These are phyloP conservation scores for Nemania abortiva DNA, from an alignment of 2,329 filamentous ascomycete species.

Conservation along the genomic window DNA sequence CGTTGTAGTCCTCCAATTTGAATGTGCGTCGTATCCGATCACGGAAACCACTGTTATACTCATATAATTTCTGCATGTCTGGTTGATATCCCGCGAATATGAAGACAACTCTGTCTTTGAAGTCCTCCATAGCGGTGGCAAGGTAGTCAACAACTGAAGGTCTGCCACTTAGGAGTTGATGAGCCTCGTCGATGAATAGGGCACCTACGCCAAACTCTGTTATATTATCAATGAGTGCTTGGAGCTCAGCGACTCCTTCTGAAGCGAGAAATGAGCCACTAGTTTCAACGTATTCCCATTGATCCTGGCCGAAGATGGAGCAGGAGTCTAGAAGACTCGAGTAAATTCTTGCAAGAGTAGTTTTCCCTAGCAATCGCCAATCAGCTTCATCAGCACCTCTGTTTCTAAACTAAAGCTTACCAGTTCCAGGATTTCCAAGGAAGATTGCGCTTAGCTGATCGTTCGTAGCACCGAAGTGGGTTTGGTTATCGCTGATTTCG, in stretches of 20 bases:
- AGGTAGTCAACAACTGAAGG: slow-evolving; percentile 63
- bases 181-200: slow-evolving; percentile 83
- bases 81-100: slow-evolving; percentile 21
- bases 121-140: slow-evolving; percentile 3
- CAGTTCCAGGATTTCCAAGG: slow-evolving; percentile 10
- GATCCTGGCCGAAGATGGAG: slow-evolving; percentile 56
- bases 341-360: slow-evolving; percentile 72
- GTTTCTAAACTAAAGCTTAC: slow-evolving; percentile 62
- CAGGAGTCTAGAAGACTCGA: slow-evolving; percentile 71
- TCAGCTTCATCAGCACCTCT: slow-evolving; percentile 66
- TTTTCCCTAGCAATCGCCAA: slow-evolving; percentile 69
- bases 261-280: slow-evolving; percentile 74
- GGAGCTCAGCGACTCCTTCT: slow-evolving; percentile 67
- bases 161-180: slow-evolving; percentile 74
- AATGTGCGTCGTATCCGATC: slow-evolving; percentile 12
- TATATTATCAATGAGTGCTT: slow-evolving; percentile 67
- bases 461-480: no score
- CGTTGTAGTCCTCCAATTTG: slow-evolving; percentile 23
- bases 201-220: slow-evolving; percentile 72
- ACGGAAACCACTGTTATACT: slow-evolving; percentile 11
- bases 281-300: slow-evolving; percentile 71
- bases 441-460: background rate
- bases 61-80: slow-evolving; percentile 25
- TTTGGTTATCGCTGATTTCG: background rate
- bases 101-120: slow-evolving; percentile 11